These are phyloP conservation scores for Daedaleopsis nitida DNA, from an alignment of 768 basidiomycete genomes.

Conservation along the genomic window DNA sequence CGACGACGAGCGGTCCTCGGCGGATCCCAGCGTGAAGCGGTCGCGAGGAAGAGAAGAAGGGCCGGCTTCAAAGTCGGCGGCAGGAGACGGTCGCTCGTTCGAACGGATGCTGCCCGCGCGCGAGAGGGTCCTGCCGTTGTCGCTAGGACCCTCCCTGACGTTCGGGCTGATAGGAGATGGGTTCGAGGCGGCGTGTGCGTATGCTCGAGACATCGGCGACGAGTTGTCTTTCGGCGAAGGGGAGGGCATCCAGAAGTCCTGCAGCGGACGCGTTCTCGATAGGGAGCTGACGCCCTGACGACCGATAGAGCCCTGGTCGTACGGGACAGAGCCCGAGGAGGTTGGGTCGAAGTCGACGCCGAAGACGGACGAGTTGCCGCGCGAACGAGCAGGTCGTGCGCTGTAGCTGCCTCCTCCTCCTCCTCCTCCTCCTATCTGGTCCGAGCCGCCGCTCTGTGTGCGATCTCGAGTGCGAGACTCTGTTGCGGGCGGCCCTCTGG, in stretches of 20 bases:
- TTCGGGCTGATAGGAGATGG: conserved; percentile 14
- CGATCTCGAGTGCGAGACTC: conserved; percentile 18
- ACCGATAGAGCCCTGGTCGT: conserved; percentile 17
- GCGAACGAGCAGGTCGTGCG: conserved; percentile 13
- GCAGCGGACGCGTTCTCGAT: conserved; percentile 27
- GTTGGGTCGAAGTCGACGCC: conserved; percentile 13
- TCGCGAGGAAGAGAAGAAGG: conserved; percentile 14
- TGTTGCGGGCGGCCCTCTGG: conserved; percentile 10
- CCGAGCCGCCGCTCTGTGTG: conserved; percentile 18
- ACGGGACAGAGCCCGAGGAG: background rate
- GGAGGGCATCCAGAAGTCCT: conserved; percentile 52
- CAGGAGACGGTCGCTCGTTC: conserved; percentile 13
- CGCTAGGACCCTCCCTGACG: conserved; percentile 36
- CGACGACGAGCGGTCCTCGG: conserved; percentile 8
- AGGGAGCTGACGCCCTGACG: conserved; percentile 28
- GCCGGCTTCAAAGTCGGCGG: conserved; percentile 6
- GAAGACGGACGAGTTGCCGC: conserved; percentile 25
- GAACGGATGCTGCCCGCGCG: conserved; percentile 20
- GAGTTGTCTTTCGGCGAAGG: conserved; percentile 42
- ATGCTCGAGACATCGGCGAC: conserved; percentile 39
- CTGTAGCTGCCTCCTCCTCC: conserved; percentile 15
- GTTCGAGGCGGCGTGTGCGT: conserved; percentile 35
- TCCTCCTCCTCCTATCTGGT: conserved; percentile 11
- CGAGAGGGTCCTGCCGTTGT: conserved; percentile 45
- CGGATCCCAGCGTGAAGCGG: conserved; percentile 9